Evolutionary conservation across 106 monocot genomes (phyloP).

Genomic region (Phalaenopsis equestris): DNA sequence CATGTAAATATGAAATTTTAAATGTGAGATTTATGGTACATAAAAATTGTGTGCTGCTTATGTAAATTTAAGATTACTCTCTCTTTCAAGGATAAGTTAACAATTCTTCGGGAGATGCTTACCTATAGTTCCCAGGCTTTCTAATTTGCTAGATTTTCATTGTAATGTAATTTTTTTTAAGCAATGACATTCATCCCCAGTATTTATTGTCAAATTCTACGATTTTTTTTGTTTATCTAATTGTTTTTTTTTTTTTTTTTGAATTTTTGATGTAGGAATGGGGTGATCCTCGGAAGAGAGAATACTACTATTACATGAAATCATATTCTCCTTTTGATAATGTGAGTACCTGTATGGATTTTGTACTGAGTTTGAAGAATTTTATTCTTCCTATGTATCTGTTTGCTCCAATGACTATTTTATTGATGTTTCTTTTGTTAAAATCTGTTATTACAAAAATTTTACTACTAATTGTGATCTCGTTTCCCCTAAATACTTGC

Average conservation of each 20-base stretch:
- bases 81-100: too few relatives aligned
- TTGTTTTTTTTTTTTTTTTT: background rate
- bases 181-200: background rate
- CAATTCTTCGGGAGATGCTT: too few relatives aligned
- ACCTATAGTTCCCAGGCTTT: background rate
- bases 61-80: too few relatives aligned
- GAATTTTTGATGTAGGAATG: conserved; percentile 56
- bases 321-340: conserved; percentile 90
- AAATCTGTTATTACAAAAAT: background rate
- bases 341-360: conserved; percentile 30
- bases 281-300: conserved; percentile 78
- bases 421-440: background rate
- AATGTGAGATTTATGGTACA: too few relatives aligned
- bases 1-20: too few relatives aligned
- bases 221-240: background rate
- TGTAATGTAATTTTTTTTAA: background rate
- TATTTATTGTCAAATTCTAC: background rate
- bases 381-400: background rate
- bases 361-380: background rate
- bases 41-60: too few relatives aligned
- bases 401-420: background rate
- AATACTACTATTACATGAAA: conserved; percentile 84
- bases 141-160: background rate
- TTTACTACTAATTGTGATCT: background rate
- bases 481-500: background rate